phyloP scores from a whole-genome alignment of 129 eudicot genomes.

The Chrysanthemum lavandulifolium region DNA sequence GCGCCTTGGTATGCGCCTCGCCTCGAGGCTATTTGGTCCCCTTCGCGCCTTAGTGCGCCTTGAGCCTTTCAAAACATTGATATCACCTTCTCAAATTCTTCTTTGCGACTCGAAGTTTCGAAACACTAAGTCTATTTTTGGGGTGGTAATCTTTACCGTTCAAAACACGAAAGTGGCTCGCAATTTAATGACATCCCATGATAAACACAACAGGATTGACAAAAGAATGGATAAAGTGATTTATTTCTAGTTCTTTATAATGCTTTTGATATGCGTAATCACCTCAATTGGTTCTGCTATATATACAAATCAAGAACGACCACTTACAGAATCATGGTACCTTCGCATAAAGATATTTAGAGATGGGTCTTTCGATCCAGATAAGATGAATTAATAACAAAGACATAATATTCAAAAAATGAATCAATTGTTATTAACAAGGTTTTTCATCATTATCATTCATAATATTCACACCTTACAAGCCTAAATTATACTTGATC shows the following conservation, averaged over 20 bases:
- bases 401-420: too few species aligned
- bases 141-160: conserved; percentile 48
- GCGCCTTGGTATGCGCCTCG: too few species aligned
- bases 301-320: conserved; percentile 26
- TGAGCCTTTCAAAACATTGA: too few species aligned
- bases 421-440: too few species aligned
- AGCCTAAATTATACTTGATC: too few species aligned
- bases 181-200: conserved; percentile 44
- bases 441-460: too few species aligned
- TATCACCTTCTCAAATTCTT: conserved; percentile 34
- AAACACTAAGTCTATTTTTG: conserved; percentile 46
- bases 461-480: too few species aligned
- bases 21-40: too few species aligned
- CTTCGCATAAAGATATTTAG: background rate
- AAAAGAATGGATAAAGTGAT: conserved; percentile 50
- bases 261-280: conserved; percentile 46
- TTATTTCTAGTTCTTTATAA: conserved; percentile 36
- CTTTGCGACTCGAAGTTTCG: conserved; percentile 50
- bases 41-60: too few species aligned
- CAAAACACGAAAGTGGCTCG: conserved; percentile 51
- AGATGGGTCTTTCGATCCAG: too few species aligned
- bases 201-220: conserved; percentile 45
- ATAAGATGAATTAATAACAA: too few species aligned
- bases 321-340: conserved; percentile 41
- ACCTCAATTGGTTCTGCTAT: conserved; percentile 40